These are phyloP conservation scores for Trematosphaeria pertusa DNA, from an alignment of 2,329 filamentous ascomycete species.

Conservation along the genomic window DNA sequence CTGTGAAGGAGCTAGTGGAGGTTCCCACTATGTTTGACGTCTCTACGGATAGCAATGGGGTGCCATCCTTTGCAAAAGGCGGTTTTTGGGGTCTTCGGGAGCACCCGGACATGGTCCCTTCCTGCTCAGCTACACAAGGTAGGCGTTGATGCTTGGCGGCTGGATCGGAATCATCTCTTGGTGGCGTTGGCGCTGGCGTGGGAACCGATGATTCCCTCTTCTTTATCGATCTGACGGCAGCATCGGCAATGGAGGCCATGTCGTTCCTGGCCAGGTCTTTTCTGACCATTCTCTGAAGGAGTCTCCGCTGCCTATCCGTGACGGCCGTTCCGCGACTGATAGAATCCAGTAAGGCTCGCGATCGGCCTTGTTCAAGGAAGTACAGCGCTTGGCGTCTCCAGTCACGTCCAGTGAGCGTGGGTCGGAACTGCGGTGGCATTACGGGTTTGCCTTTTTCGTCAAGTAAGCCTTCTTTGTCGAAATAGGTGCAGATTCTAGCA, in stretches of 20 bases:
- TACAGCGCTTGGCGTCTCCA: conserved; percentile 17
- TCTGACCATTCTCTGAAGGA: conserved; percentile 1
- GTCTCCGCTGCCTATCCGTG: background rate
- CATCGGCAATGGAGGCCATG: conserved; percentile 5
- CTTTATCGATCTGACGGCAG: conserved; percentile 3
- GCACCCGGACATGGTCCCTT: too few relatives aligned
- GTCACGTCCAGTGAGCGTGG: conserved; percentile 1
- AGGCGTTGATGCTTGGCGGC: background rate
- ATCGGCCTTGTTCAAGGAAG: conserved; percentile 15
- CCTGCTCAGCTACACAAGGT: background rate
- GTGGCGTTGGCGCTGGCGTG: background rate
- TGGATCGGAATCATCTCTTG: too few relatives aligned
- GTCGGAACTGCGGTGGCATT: background rate
- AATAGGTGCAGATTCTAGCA: conserved; percentile 13
- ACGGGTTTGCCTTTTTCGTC: conserved; percentile 1
- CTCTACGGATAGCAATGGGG: background rate
- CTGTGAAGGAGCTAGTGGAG: background rate
- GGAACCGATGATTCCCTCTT: background rate
- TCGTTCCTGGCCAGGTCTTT: too few relatives aligned
- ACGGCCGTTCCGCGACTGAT: conserved; percentile 9
- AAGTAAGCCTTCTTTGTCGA: background rate
- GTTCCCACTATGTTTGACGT: background rate
- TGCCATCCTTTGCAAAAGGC: too few relatives aligned
- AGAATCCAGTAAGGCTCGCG: conserved; percentile 12
- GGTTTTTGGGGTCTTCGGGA: too few relatives aligned